Evolutionary conservation across 208 protist species (phyloP), one percentile per base, ranked within the genome.

Genomic region (Trypanosoma boissoni): DNA sequence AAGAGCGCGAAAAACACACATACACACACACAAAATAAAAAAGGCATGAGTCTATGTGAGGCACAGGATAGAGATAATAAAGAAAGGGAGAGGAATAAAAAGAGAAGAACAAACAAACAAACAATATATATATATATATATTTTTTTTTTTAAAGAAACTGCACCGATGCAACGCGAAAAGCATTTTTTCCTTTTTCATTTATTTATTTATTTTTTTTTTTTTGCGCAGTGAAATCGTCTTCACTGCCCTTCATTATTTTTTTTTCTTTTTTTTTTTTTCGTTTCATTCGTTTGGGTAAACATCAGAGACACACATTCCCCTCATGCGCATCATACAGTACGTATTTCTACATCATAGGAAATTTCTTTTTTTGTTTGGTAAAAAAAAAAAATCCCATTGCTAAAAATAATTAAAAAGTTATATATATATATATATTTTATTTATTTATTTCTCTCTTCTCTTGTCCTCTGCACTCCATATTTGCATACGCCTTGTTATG

Each of bases 371-470:
- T 42, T 16, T 59, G 18, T 50, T 16, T 68, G 5, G 32, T 65
- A 18, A 32, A 56, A 53, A 70, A 53, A 68, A 21, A 63, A 34
- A 56, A 56, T 27, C 37, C 54, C 4, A 68, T 29, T n/a, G n/a
- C n/a, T 63, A 63, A 48, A 69, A 24, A 39, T 61, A 27, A 5
- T 8, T 60, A 23, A 54, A 20, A 60, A 4, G 24, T 34, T 42
- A 36, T 23, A 34, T 20, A 39, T 16, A 8, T 8, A 39, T 34
- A 54, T 58, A 58, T 59, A 46, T 6, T 58, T 3, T 58, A 31
- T 27, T 49, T 45, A 58, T 58, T 45, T 27, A 23, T 56, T 39
- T 29, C 6, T 39, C 34, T 39, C 34, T 16, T 39, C 12, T 39
- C 12, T 12, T 16, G 6, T 39, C 3, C 39, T 57, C 14, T 42